Conservation (phyloP, 108 stramenopile species). For the Cyclostephanos tholiformis region DNA sequence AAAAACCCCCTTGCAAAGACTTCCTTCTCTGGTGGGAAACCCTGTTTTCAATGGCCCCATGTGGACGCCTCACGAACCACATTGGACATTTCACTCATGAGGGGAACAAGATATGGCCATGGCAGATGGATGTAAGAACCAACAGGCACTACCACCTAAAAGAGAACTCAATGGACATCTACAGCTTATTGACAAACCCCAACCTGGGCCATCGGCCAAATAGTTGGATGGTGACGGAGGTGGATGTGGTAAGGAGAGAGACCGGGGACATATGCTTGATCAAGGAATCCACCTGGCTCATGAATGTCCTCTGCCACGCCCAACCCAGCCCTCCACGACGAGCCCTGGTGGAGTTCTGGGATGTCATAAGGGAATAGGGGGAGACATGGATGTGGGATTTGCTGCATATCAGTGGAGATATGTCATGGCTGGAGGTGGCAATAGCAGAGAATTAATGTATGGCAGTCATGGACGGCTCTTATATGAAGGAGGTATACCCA, state of each 20-base stretch:
- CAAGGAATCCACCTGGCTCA: no score
- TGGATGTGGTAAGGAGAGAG: no score
- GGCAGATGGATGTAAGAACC: not conserved
- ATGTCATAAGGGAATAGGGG: constrained; percentile 15
- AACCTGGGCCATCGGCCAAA: no score
- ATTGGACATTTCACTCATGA: not conserved
- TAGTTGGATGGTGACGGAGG: no score
- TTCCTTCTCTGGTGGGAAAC: not conserved
- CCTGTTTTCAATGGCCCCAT: no score
- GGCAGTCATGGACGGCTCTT: constrained; percentile 21
- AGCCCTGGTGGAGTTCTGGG: constrained; percentile 4
- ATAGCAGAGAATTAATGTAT: not conserved
- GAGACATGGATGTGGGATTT: constrained; percentile 7
- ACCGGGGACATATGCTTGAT: no score
- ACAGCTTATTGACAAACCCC: no score
- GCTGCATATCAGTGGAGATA: not conserved
- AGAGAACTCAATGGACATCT: not conserved
- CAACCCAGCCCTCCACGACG: not conserved
- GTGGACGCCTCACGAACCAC: no score
- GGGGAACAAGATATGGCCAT: not conserved
- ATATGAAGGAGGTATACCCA: not conserved
- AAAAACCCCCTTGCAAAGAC: no score
- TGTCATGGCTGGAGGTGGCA: not conserved
- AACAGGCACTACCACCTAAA: not conserved
- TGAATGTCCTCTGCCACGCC: not conserved